phyloP scores from a whole-genome alignment of 768 basidiomycete genomes.

The Asterophora parasitica region DNA sequence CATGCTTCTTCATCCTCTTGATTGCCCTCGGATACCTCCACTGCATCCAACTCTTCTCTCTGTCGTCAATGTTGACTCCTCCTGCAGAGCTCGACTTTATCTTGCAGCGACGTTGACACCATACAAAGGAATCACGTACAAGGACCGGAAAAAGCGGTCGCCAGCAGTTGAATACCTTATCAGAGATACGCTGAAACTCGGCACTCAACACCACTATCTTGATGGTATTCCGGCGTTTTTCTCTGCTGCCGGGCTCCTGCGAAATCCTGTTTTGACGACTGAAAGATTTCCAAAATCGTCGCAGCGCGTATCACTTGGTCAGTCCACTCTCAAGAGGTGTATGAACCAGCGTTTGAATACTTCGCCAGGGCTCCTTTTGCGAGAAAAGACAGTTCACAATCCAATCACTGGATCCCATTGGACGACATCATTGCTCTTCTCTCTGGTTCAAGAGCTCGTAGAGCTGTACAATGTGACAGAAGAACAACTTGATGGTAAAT shows the following conservation, averaged over 20 bases:
- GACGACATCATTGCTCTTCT: slow-evolving; percentile 69
- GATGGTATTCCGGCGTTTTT: slow-evolving; percentile 73
- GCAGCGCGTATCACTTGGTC: slow-evolving; percentile 59
- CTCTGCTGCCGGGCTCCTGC: slow-evolving; percentile 43
- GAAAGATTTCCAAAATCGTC: slow-evolving; percentile 34
- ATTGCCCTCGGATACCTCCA: slow-evolving; percentile 29
- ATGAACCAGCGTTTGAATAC: slow-evolving; percentile 3
- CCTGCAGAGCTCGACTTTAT: slow-evolving; percentile 59
- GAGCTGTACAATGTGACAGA: slow-evolving; percentile 40
- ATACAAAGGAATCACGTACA: slow-evolving; percentile 53
- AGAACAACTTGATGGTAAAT: slow-evolving; percentile 42
- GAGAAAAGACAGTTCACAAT: slow-evolving; percentile 65
- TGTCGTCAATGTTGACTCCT: slow-evolving; percentile 30
- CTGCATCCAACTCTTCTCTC: slow-evolving; percentile 46
- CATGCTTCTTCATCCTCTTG: slow-evolving; percentile 33
- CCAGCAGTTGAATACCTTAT: slow-evolving; percentile 65
- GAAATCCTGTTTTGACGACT: slow-evolving; percentile 28
- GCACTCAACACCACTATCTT: slow-evolving; percentile 69
- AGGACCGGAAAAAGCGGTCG: slow-evolving; percentile 59
- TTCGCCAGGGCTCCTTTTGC: slow-evolving; percentile 56
- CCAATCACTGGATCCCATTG: slow-evolving; percentile 58
- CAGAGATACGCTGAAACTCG: slow-evolving; percentile 81
- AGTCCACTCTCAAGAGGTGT: slow-evolving; percentile 16
- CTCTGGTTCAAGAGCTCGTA: slow-evolving; percentile 67
- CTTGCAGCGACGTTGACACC: slow-evolving; percentile 77